Percentiles rank a stretch among this genome's conserved stretches.
Conservation (phyloP, 2,329 filamentous ascomycete genomes). For the Fusarium keratoplasticum region DNA sequence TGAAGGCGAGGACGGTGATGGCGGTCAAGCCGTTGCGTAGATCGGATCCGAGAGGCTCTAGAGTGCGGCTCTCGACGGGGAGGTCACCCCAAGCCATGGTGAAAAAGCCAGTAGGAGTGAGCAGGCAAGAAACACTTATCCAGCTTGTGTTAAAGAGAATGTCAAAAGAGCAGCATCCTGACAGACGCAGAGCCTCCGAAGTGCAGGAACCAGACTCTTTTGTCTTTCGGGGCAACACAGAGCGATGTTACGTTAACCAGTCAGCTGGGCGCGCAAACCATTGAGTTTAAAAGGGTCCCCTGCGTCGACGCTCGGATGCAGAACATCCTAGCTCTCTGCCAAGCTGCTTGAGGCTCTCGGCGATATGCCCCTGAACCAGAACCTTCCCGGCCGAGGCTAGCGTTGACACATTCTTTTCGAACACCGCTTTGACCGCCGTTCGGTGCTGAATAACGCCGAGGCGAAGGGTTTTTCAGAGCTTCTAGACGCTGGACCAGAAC, state of each 20-base stretch:
- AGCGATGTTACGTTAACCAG: background rate
- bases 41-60: conserved; percentile 34
- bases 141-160: background rate
- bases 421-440: background rate
- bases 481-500: background rate
- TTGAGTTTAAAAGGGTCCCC: conserved; percentile 1
- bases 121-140: background rate
- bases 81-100: conserved; percentile 44
- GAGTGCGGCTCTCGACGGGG: conserved; percentile 35
- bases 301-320: background rate
- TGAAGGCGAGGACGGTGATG: conserved; percentile 45
- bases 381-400: conserved; percentile 4
- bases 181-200: background rate
- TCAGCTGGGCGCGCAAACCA: background rate
- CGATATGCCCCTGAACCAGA: background rate
- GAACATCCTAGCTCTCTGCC: background rate
- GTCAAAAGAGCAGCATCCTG: background rate
- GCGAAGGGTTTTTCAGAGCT: background rate
- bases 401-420: background rate
- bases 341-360: conserved; percentile 3
- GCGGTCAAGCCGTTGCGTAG: conserved; percentile 46
- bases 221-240: background rate
- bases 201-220: background rate
- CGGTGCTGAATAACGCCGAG: background rate
- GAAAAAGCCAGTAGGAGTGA: background rate